Evolutionary conservation across 2,329 filamentous ascomycete genomes (phyloP).

Genomic region (Monosporascus sp.): DNA sequence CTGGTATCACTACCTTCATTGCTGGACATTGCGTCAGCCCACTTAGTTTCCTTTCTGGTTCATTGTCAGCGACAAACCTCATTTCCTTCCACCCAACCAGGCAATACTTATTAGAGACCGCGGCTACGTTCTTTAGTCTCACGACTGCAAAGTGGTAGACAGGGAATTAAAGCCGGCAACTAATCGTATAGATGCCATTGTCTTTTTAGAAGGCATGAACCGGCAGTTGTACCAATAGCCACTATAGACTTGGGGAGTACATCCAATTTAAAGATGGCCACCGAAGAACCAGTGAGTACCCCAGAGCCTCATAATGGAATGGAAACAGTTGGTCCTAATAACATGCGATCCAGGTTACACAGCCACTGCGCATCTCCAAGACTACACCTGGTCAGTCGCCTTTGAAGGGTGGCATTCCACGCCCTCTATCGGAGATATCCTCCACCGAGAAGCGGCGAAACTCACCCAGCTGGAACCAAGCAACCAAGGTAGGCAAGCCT

Average conservation of each 20-base stretch:
- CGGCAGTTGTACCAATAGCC: constrained; percentile 11
- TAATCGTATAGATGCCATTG: background rate
- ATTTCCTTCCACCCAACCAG: background rate
- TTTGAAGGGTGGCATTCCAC: constrained; percentile 57
- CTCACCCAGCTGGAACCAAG: constrained; percentile 83
- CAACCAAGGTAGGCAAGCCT: constrained; percentile 57
- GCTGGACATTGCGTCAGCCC: background rate
- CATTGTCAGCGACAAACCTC: background rate
- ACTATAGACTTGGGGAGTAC: constrained; percentile 12
- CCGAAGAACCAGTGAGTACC: constrained; percentile 24
- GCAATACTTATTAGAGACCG: background rate
- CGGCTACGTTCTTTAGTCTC: background rate
- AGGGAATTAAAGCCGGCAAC: background rate
- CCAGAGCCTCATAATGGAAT: background rate
- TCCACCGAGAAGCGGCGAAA: constrained; percentile 82
- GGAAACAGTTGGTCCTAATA: constrained; percentile 4
- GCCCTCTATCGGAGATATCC: constrained; percentile 84
- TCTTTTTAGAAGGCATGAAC: constrained; percentile 17
- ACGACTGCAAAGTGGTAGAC: background rate
- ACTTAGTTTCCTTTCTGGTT: background rate
- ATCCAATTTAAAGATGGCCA: constrained; percentile 20
- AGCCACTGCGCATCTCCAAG: constrained; percentile 77
- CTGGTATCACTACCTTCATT: background rate
- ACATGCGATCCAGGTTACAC: constrained; percentile 28
- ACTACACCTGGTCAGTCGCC: constrained; percentile 54